Base-by-base conservation (phyloP, 2,329 filamentous ascomycete species). In the Nannizzia gypsea region DNA sequence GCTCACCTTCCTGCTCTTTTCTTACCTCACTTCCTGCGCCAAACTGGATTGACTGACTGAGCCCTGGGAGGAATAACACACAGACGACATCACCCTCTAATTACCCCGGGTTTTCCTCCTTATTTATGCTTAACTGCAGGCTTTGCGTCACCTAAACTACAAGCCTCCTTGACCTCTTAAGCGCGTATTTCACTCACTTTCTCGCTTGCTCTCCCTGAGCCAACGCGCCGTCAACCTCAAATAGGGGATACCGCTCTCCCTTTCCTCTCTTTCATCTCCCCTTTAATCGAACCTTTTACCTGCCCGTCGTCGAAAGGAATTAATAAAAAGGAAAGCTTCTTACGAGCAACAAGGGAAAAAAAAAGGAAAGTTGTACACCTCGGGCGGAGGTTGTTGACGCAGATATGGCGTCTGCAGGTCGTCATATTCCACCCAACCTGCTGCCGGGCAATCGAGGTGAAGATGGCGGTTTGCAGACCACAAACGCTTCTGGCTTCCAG, bases 371-470 rank as follows among this genome's bases (percentile, higher is more conserved):
- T 13, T 15, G 9, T 24, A 5, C 6, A 17, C 26, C 15, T 31
- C 38, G 20, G 56, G 56, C 17, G 56, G 42, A 58, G 56, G 34
- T 36, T 34, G 42, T 58, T 48, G 26, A 58, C 42, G 65, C 26
- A 69, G 69, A 68, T 61, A 76, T 76, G 73, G 70, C 73, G 71
- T 70, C 73, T 66, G 56, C 60, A 52, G 70, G 73, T 66, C 70
- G 73, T 63, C 62, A 66, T 59, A 66, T 73, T 60, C 73, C 73
- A 64, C 70, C 73, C 64, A 74, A 72, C 66, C 69, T 76, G 66
- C 70, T 75, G 65, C 73, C 73, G 64, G 73, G 73, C 64, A 73
- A 75, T 63, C 70, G 72, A 60, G 69, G 68, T 62, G 67, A 68
- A 66, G 64, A 63, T 59, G 64, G 64, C 50, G 64, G 65, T 46